Evolutionary conservation across 164 flowering plant genomes (phyloP).

Genomic region (Kalanchoe fedtschenkoi): DNA sequence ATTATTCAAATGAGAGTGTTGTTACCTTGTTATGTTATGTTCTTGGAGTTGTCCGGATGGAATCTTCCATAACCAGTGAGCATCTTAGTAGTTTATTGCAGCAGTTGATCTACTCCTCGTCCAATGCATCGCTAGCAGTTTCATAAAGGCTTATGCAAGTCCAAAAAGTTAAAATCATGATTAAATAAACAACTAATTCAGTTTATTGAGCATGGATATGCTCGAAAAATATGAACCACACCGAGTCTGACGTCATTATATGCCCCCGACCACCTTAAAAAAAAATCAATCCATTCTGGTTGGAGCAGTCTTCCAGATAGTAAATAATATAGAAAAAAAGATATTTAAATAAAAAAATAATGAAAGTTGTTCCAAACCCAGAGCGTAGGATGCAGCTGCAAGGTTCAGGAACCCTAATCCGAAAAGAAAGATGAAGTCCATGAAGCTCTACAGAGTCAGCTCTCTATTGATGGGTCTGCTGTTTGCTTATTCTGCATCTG

Average conservation of each 20-base stretch:
- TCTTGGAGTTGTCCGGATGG: neutral
- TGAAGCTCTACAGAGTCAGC: conserved; percentile 24
- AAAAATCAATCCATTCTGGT: too few species aligned
- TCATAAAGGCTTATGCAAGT: too few species aligned
- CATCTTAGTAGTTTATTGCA: conserved; percentile 1
- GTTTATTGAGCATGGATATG: too few species aligned
- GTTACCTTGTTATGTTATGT: neutral
- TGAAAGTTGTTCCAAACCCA: neutral
- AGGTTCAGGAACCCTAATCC: neutral
- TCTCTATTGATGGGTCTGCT: conserved; percentile 49
- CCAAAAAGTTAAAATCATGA: too few species aligned
- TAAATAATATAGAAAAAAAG: too few species aligned
- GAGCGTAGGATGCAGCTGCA: neutral
- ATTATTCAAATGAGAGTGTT: too few species aligned
- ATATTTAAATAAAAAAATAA: neutral
- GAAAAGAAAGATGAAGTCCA: neutral
- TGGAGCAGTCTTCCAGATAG: too few species aligned
- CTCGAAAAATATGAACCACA: too few species aligned
- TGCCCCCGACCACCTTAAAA: too few species aligned
- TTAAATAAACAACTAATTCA: too few species aligned
- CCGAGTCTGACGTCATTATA: too few species aligned
- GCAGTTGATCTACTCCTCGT: conserved; percentile 3
- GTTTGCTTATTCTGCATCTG: conserved; percentile 52
- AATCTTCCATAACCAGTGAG: neutral
- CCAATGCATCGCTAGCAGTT: too few species aligned